These are phyloP conservation scores for Geotrichum histeridarum DNA, from an alignment of 1,139 yeast species.

Conservation along the genomic window DNA sequence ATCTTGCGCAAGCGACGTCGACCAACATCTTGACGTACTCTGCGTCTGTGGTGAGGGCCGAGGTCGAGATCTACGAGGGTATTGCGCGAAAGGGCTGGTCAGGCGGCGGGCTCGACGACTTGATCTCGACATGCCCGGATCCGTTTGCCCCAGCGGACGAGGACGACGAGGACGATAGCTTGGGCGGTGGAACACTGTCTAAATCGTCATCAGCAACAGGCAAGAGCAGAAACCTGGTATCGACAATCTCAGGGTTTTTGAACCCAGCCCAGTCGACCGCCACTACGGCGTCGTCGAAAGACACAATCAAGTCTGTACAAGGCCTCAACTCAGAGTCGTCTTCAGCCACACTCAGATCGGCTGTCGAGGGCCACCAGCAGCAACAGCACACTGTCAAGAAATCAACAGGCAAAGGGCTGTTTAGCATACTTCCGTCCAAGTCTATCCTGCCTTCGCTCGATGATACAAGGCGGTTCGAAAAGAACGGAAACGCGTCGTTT, in stretches of 20 bases:
- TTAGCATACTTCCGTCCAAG: constrained; percentile 15
- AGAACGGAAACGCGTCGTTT: neutral
- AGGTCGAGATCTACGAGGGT: constrained; percentile 73
- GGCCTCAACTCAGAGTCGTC: neutral
- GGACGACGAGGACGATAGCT: constrained; percentile 22
- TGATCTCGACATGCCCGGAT: constrained; percentile 44
- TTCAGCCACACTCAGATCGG: neutral
- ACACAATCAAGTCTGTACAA: neutral
- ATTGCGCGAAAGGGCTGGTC: constrained; percentile 82
- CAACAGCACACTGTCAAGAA: constrained; percentile 1
- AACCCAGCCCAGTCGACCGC: constrained; percentile 1
- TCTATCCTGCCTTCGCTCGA: constrained; percentile 11
- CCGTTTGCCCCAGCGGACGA: constrained; percentile 38
- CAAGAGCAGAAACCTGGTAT: constrained; percentile 9
- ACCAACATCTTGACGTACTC: constrained; percentile 50
- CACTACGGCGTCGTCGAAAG: neutral
- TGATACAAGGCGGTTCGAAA: neutral
- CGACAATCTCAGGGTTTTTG: constrained; percentile 1
- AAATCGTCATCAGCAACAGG: neutral
- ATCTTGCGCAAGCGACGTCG: constrained; percentile 57
- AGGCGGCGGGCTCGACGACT: constrained; percentile 75
- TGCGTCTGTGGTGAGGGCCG: constrained; percentile 68
- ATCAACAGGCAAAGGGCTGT: constrained; percentile 6
- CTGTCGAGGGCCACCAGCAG: neutral
- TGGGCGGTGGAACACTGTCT: neutral